phyloP scores from a whole-genome alignment of 495 filamentous ascomycete species.

The Aspergillus carlsbadensis region DNA sequence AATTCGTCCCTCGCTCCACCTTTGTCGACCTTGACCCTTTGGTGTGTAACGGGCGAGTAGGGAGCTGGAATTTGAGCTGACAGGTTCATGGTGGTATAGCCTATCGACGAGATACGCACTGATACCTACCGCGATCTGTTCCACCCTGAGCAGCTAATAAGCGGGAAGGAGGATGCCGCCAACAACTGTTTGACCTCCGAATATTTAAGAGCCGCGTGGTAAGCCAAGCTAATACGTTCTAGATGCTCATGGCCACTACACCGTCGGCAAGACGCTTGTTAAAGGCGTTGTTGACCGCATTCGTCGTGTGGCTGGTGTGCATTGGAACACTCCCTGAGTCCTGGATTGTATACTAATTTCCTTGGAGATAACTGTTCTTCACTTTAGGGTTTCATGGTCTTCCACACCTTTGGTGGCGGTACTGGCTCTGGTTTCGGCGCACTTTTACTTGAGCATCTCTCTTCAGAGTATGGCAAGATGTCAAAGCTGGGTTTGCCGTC shows the following conservation, averaged over 20 bases:
- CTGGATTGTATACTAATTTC: background rate
- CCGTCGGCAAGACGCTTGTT: conserved; percentile 97
- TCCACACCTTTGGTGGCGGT: conserved; percentile 99
- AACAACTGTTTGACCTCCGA: conserved; percentile 77
- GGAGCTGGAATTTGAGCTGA: no score
- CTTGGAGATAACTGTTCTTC: conserved; percentile 93
- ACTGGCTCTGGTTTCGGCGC: conserved; percentile 99
- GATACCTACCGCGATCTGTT: conserved; percentile 99
- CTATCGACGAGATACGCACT: conserved; percentile 98
- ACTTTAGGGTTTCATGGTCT: conserved; percentile 99
- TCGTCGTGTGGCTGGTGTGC: conserved; percentile 75
- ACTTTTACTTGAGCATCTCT: conserved; percentile 98
- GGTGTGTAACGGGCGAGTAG: no score
- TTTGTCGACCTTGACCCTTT: no score
- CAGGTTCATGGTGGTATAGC: background rate
- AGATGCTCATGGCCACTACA: conserved; percentile 95
- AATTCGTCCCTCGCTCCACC: no score
- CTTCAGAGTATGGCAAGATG: conserved; percentile 99
- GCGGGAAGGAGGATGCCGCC: conserved; percentile 97
- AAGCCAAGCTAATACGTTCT: no score
- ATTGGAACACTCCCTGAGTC: no score
- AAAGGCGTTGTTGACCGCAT: conserved; percentile 98
- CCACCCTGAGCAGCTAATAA: conserved; percentile 99
- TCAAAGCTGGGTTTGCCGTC: conserved; percentile 88
- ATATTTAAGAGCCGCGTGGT: no score